Percentiles rank a stretch among this genome's conserved stretches.
Evolutionary conservation across 805 yeast species (phyloP).

Genomic region (Lipomyces lipofer): DNA sequence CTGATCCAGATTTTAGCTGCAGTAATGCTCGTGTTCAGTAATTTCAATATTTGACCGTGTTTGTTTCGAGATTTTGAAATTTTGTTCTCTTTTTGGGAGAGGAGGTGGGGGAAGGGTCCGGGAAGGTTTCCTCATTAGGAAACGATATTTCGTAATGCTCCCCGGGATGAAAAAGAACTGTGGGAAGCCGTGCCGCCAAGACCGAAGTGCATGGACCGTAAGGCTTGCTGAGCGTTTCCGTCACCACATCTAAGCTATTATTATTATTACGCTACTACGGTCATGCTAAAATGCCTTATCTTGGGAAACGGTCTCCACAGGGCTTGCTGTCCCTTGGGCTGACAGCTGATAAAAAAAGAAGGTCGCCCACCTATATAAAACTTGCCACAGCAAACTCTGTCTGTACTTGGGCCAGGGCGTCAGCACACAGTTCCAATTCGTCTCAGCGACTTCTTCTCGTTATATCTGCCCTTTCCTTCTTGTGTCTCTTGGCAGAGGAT

Average conservation of each 20-base stretch:
- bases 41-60: not conserved
- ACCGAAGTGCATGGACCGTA: slow-evolving; percentile 1
- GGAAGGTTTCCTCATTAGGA: not conserved
- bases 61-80: not conserved
- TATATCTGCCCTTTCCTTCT: too few species aligned
- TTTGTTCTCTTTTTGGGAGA: not conserved
- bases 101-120: not conserved
- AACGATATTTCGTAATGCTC: not conserved
- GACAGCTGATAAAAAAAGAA: not conserved
- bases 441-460: too few species aligned
- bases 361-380: not conserved
- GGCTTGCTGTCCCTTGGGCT: slow-evolving; percentile 1
- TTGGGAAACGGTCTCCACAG: slow-evolving; percentile 3
- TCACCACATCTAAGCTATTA: not conserved
- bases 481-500: too few species aligned
- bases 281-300: not conserved
- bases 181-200: not conserved
- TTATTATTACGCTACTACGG: not conserved
- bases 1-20: not conserved
- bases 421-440: too few species aligned
- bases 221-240: not conserved
- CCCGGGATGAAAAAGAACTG: not conserved
- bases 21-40: not conserved
- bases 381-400: too few species aligned
- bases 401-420: too few species aligned